Conservation (phyloP, 805 yeast species). For the Komagataella pastoris region DNA sequence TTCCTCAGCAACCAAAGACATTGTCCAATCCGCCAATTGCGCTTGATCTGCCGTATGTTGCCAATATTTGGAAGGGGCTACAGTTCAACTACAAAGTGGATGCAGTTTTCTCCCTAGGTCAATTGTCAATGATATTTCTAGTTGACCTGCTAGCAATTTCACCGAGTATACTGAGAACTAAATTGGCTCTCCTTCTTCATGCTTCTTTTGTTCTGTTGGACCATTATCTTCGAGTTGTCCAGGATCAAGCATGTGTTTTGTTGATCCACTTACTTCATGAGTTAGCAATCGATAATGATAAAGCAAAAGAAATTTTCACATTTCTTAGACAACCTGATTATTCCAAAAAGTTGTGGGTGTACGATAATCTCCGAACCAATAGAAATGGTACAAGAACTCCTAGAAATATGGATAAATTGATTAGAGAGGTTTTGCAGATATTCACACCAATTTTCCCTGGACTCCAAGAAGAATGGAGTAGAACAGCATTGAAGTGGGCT, state of each 20-base stretch:
- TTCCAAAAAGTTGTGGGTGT: slow-evolving; percentile 56
- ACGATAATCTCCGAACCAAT: slow-evolving; percentile 72
- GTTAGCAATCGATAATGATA: slow-evolving; percentile 39
- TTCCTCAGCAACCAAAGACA: slow-evolving; percentile 14
- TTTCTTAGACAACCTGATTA: slow-evolving; percentile 39
- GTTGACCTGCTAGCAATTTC: slow-evolving; percentile 69
- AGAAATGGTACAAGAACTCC: slow-evolving; percentile 78
- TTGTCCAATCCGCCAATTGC: slow-evolving; percentile 25
- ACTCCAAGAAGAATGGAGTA: slow-evolving; percentile 76
- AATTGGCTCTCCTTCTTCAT: slow-evolving; percentile 66
- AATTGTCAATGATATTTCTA: slow-evolving; percentile 70
- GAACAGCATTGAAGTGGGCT: slow-evolving; percentile 81
- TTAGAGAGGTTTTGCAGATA: slow-evolving; percentile 47
- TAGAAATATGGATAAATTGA: slow-evolving; percentile 64
- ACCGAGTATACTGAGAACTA: slow-evolving; percentile 43
- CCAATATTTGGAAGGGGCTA: slow-evolving; percentile 49
- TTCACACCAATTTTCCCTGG: slow-evolving; percentile 32
- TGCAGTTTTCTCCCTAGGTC: slow-evolving; percentile 77
- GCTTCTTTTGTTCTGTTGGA: slow-evolving; percentile 72
- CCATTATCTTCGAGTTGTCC: slow-evolving; percentile 74
- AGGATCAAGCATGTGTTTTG: slow-evolving; percentile 70
- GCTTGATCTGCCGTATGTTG: slow-evolving; percentile 55
- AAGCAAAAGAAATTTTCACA: slow-evolving; percentile 42
- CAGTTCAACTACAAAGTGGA: slow-evolving; percentile 36
- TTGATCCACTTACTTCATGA: slow-evolving; percentile 62